Evolutionary conservation across 257 asterid species (phyloP), one percentile per base, ranked within the genome.

Genomic region (Dorcoceras hygrometricum): DNA sequence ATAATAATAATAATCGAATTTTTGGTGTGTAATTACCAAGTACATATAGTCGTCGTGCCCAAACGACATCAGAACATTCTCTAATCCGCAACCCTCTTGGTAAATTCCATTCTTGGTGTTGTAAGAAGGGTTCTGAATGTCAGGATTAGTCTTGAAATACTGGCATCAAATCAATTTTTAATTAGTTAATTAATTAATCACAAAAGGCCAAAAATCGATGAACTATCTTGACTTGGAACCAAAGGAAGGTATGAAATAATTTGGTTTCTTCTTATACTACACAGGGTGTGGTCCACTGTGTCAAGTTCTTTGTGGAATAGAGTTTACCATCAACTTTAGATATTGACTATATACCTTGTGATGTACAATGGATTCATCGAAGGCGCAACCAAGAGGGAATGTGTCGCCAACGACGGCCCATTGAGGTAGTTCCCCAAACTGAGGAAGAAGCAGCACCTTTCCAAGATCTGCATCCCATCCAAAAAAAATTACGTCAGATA

Each of bases 401-500:
- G 88, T 83, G 54, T 83, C 88, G 79, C 84, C 88, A 19, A 83
- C 88, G 34, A 83, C 88, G 24, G 86, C 81, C 86, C 88, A 83
- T 69, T 83, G 88, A 63, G 86, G 82, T 19, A 77, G 29, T 20
- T 23, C 77, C 19, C 85, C 88, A 8, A 83, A 80, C 23, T 70
- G 59, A 5, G 82, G 85, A 62, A 80, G 88, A 53, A 73, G 79
- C 60, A 83, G 80, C 75, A 83, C 88, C 59, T 83, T 83, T n/a
- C 85, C 88, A 31, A 83, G 80, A 73, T 83, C 88, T 83, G 56
- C 63, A 32, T 26, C 16, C 18, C 57, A 62, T 57, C 31, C 55
- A 71, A 68, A 67, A 24, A 14, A 25, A n/a, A n/a, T n/a, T n/a
- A n/a, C n/a, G n/a, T n/a, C n/a, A n/a, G n/a, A n/a, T n/a, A n/a